Percentiles rank a stretch among this genome's conserved stretches.
Conservation (phyloP, 352 stramenopile genomes). For the Globisporangium spiculum region DNA sequence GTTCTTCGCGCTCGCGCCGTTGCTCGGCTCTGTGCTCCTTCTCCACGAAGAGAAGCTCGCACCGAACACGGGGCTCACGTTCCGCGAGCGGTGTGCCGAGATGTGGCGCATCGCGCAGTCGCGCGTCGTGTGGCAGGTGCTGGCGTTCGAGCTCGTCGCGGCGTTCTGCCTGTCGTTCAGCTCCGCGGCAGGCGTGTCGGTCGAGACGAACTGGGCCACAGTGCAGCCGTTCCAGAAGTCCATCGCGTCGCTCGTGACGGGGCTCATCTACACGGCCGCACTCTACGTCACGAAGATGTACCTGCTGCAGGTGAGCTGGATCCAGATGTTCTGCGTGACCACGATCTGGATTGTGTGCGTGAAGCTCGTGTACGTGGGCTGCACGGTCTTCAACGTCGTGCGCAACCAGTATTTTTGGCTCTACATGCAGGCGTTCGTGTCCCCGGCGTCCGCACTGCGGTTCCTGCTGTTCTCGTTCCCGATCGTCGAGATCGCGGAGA, state of each 20-base stretch:
- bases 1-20: constrained; percentile 31
- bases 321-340: constrained; percentile 40
- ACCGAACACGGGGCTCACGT: constrained; percentile 15
- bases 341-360: constrained; percentile 58
- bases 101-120: constrained; percentile 66
- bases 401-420: constrained; percentile 71
- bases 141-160: constrained; percentile 63
- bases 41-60: constrained; percentile 48
- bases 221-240: constrained; percentile 50
- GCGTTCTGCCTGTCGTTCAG: constrained; percentile 54
- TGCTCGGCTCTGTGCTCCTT: constrained; percentile 49
- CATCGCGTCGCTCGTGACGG: constrained; percentile 44
- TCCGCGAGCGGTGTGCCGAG: constrained; percentile 33
- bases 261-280: constrained; percentile 49
- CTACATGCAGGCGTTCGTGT: constrained; percentile 53
- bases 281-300: constrained; percentile 58
- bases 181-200: constrained; percentile 40
- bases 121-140: constrained; percentile 70
- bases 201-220: constrained; percentile 59
- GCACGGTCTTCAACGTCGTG: constrained; percentile 60
- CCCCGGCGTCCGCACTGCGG: constrained; percentile 45
- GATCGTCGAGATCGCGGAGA: constrained; percentile 49
- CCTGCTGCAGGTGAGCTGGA: constrained; percentile 53
- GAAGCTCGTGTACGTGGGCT: constrained; percentile 34
- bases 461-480: constrained; percentile 52